Percentiles rank a stretch among this genome's conserved stretches.
phyloP scores from a whole-genome alignment of 192 early-diverging fungal species.

The Jimgerdemannia lactiflua region DNA sequence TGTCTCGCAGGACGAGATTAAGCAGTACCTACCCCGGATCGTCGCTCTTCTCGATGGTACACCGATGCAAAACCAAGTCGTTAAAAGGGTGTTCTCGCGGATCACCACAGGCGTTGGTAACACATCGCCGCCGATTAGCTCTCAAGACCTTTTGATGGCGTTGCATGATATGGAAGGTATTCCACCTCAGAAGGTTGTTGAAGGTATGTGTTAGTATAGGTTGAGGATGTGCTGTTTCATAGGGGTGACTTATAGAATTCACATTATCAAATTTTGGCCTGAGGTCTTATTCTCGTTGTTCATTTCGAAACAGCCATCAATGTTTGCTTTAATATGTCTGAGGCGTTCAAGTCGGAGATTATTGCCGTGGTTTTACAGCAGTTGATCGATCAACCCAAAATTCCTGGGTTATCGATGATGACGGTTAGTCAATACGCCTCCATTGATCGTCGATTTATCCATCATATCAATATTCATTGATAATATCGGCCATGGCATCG shows the following conservation, averaged over 20 bases:
- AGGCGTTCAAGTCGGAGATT: constrained; percentile 66
- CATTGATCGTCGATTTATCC: not conserved
- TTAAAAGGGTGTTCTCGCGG: constrained; percentile 59
- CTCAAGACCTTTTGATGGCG: constrained; percentile 65
- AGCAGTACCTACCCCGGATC: constrained; percentile 57
- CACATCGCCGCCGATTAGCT: constrained; percentile 37
- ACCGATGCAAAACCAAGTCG: constrained; percentile 52
- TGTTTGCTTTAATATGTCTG: constrained; percentile 66
- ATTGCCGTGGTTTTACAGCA: constrained; percentile 67
- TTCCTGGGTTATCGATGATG: constrained; percentile 74
- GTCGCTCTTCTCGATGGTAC: constrained; percentile 61
- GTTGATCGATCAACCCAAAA: constrained; percentile 60
- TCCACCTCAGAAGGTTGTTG: constrained; percentile 57
- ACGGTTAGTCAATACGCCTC: constrained; percentile 42
- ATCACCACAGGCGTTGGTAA: constrained; percentile 47
- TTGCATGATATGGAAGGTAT: constrained; percentile 66
- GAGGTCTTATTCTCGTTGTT: not conserved
- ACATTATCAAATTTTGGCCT: not conserved
- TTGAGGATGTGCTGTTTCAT: too few species aligned
- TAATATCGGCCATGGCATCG: not conserved
- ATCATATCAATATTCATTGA: not conserved
- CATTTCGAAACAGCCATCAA: constrained; percentile 51
- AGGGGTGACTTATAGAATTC: not conserved
- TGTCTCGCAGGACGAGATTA: constrained; percentile 44
- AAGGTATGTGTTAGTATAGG: constrained; percentile 47